Base-by-base conservation (phyloP, 78 protist genomes). In the Capsaspora owczarzaki region DNA sequence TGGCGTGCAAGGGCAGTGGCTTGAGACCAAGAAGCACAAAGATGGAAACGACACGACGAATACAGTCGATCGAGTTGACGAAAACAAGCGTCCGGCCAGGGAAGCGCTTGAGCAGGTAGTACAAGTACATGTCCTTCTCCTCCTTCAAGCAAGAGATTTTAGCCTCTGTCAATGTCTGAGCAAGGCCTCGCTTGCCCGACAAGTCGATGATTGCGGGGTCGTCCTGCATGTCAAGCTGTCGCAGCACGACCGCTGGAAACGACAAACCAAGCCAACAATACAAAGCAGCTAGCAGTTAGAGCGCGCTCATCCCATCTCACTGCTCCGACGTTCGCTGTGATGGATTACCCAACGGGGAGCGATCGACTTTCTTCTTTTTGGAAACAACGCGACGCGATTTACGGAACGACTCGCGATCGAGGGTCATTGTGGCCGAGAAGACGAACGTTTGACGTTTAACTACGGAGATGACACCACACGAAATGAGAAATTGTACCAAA, bases 1-100 rank as follows among this genome's bases (percentile, higher is more conserved):
- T 0, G 43, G 87, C 90, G 37, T 91, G 94, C 25, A 91, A 71
- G 33, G 51, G 41, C 22, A 27, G 27, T 0, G 44, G 44, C 2
- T 1, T 41, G 43, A 90, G 37, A 5, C 33, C 74, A 2, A 91
- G 80, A 44, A 78, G 78, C 33, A 25, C 10, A n/a, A 92, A 80
- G 37, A 92, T 0, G 42, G 42, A 0, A 14, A 25, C 14, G 12
- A 92, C 37, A 3, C 86, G 84, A 22, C 49, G 37, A 3, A 88
- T 22, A 41, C 44, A 0, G 40, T 70, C 44, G 75, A 92, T 84
- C 33, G 85, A 35, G 90, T 92, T 90, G 69, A 60, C 85, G 38
- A 92, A 92, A 35, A 92, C 85, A 31, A 92, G 19, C 35, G 88
- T 77, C 29, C 86, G 46, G 29, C 86, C 93, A 1, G 68, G 53